phyloP scores from a whole-genome alignment of 495 filamentous ascomycete genomes.

The Aspergillus campestris region DNA sequence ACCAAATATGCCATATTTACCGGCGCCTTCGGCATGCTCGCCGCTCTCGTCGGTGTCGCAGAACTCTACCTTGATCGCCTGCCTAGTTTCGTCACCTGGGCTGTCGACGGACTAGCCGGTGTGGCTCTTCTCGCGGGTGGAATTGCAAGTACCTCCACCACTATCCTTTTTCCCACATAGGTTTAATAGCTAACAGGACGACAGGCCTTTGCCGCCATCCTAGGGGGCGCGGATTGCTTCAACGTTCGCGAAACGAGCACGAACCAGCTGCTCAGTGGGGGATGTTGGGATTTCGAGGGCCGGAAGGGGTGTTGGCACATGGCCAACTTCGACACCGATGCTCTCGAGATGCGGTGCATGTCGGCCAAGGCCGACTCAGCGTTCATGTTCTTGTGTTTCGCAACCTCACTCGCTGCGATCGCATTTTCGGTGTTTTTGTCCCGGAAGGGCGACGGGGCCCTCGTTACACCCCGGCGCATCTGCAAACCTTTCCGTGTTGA shows the following conservation, averaged over 20 bases:
- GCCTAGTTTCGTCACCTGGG: slow-evolving; percentile 27
- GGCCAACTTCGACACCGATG: slow-evolving; percentile 9
- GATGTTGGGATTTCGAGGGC: slow-evolving; percentile 8
- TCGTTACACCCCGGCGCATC: too few relatives aligned
- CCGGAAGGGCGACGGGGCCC: neutral
- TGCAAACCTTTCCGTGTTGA: too few relatives aligned
- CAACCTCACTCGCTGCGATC: slow-evolving; percentile 9
- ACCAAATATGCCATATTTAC: slow-evolving; percentile 40
- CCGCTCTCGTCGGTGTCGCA: slow-evolving; percentile 27
- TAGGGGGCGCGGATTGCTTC: slow-evolving; percentile 28
- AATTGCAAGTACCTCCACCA: slow-evolving; percentile 36
- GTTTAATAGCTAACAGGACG: neutral
- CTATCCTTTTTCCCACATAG: neutral
- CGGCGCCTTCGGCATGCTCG: slow-evolving; percentile 41
- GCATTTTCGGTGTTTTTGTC: slow-evolving; percentile 1
- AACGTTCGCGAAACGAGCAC: slow-evolving; percentile 5
- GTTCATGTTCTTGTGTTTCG: slow-evolving; percentile 24
- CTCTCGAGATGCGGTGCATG: slow-evolving; percentile 17
- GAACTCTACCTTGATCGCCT: slow-evolving; percentile 31
- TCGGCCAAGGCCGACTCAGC: slow-evolving; percentile 18
- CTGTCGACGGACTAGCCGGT: slow-evolving; percentile 33
- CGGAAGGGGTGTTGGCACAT: neutral
- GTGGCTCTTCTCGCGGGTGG: slow-evolving; percentile 44
- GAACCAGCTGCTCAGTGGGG: slow-evolving; percentile 29
- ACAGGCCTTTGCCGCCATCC: slow-evolving; percentile 39